These are phyloP conservation scores for Escallonia rubra DNA, from an alignment of 129 eudicot species.

Conservation along the genomic window DNA sequence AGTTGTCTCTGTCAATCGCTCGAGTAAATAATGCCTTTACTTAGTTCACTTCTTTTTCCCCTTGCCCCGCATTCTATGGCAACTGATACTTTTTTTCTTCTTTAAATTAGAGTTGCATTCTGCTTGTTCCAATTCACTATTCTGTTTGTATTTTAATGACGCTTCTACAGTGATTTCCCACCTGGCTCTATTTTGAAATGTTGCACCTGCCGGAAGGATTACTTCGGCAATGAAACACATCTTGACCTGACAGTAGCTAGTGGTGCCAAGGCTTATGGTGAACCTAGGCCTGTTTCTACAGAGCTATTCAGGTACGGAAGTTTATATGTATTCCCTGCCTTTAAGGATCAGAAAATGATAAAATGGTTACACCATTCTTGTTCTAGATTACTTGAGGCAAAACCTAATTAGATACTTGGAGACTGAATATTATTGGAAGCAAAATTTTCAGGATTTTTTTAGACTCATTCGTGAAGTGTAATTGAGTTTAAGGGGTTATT, in stretches of 20 bases:
- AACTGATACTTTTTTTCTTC: not conserved
- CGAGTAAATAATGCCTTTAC: not conserved
- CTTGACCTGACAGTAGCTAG: slow-evolving; percentile 71
- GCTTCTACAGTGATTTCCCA: slow-evolving; percentile 44
- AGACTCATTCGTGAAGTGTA: too few species aligned
- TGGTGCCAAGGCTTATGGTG: slow-evolving; percentile 63
- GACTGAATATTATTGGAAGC: too few species aligned
- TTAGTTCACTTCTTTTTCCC: not conserved
- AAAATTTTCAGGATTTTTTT: too few species aligned
- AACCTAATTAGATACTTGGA: too few species aligned
- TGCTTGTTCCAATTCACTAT: slow-evolving; percentile 5
- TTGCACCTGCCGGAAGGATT: slow-evolving; percentile 51
- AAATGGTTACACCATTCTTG: too few species aligned
- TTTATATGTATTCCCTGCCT: not conserved
- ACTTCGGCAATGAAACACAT: slow-evolving; percentile 60
- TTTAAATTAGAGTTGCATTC: not conserved
- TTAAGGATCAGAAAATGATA: too few species aligned
- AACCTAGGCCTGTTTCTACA: slow-evolving; percentile 63
- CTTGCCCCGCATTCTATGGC: not conserved
- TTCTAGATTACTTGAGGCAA: too few species aligned
- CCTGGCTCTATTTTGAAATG: slow-evolving; percentile 50
- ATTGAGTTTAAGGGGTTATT: too few species aligned
- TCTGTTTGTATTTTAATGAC: slow-evolving; percentile 4
- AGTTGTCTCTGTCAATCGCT: slow-evolving; percentile 22
- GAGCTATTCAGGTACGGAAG: slow-evolving; percentile 73